These are phyloP conservation scores for Colletotrichum abscissum DNA, from an alignment of 2,329 filamentous ascomycete species.

Conservation along the genomic window DNA sequence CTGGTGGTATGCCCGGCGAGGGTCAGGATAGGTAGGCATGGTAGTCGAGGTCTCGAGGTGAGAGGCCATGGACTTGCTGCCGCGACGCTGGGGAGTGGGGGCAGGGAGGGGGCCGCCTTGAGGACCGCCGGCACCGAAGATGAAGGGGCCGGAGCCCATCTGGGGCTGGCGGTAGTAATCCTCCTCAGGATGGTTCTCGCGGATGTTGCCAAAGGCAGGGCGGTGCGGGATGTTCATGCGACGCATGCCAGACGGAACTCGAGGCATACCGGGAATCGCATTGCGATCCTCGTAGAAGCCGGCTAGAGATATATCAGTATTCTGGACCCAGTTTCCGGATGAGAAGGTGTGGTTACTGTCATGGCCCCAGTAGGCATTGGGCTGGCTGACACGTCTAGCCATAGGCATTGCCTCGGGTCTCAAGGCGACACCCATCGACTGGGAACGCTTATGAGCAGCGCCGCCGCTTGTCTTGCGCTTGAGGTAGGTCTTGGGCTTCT, in stretches of 20 bases:
- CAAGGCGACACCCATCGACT: slow-evolving; percentile 46
- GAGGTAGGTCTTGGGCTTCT: slow-evolving; percentile 40
- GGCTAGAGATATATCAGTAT: slow-evolving; percentile 35
- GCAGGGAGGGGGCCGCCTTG: slow-evolving; percentile 38
- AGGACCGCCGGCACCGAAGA: slow-evolving; percentile 32
- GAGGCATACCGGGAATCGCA: slow-evolving; percentile 35
- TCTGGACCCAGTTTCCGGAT: slow-evolving; percentile 44
- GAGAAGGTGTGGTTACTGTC: slow-evolving; percentile 37
- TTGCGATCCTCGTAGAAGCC: slow-evolving; percentile 39
- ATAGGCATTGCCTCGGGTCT: slow-evolving; percentile 39
- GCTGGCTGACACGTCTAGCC: slow-evolving; percentile 43
- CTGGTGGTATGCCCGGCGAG: slow-evolving; percentile 41
- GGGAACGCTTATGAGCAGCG: slow-evolving; percentile 46
- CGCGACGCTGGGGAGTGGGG: slow-evolving; percentile 39
- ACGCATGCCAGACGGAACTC: slow-evolving; percentile 36
- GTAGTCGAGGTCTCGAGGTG: slow-evolving; percentile 37
- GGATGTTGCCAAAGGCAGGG: slow-evolving; percentile 45
- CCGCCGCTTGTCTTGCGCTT: slow-evolving; percentile 41
- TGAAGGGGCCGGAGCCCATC: slow-evolving; percentile 34
- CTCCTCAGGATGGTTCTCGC: slow-evolving; percentile 45
- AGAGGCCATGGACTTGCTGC: slow-evolving; percentile 36
- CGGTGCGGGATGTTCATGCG: slow-evolving; percentile 36
- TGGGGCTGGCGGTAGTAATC: slow-evolving; percentile 39
- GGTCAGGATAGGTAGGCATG: slow-evolving; percentile 36
- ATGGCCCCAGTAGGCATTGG: slow-evolving; percentile 36